Evolutionary conservation across 306 rosid species (phyloP), one percentile per base, ranked within the genome.

Genomic region (Datisca glomerata): DNA sequence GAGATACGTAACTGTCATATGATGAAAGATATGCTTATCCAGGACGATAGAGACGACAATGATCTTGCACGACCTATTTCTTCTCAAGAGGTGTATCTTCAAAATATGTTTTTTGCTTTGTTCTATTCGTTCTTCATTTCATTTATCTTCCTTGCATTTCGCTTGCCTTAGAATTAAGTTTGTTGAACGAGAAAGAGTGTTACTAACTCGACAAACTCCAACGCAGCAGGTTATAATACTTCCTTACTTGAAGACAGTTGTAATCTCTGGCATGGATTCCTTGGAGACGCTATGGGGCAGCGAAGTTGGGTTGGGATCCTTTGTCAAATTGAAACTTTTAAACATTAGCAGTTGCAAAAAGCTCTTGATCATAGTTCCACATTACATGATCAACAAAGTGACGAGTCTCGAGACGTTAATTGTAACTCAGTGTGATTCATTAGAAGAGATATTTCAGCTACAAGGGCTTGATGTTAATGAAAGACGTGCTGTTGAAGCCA

Each of bases 201-300:
- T n/a, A n/a, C n/a, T n/a, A n/a, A n/a, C n/a, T n/a, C n/a, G n/a
- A 31, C 4, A 8, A 31, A 29, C 27, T 7, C 21, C 21, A 37
- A 34, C 23, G 25, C 21, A 19, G 43, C 8, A 12, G 41, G 47
- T 18, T 37, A 29, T 14, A n/a, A 40, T 53, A 14, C 40, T 53
- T 19, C 41, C 58, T 12, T 39, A 24, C 59, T 24, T 53, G 41
- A 35, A 53, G 23, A 24, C 40, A 8, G 40, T 53, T 5, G 8
- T 41, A 19, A 15, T 40, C 49, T 41, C 59, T n/a, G 45, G 48
- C 39, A 53, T 53, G 49, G 59, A 53, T 53, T 17, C 29, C 21
- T 41, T 53, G 18, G 59, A 53, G 48, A 24, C 48, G 28, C 8
- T 53, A 53, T 53, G 59, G 59, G 40, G 21, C 24, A 27, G 45